Conservation (phyloP, 352 stramenopile genomes). For the Phytopythium boreale region DNA sequence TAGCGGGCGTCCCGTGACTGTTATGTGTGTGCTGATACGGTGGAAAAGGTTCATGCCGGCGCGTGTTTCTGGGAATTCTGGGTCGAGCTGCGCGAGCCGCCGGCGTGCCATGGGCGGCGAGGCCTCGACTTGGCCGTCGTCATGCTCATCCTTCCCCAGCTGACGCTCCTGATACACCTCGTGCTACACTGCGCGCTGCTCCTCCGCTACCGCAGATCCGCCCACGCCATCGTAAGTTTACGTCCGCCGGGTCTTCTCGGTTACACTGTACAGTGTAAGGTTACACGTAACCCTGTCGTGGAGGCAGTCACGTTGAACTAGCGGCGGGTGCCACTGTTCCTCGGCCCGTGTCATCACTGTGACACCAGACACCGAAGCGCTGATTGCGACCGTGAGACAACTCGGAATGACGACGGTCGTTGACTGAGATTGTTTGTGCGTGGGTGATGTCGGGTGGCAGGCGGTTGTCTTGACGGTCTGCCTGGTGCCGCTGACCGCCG, state of each 20-base stretch:
- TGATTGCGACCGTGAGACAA: constrained; percentile 4
- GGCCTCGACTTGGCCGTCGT: constrained; percentile 6
- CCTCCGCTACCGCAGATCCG: neutral
- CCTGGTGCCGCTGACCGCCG: constrained; percentile 11
- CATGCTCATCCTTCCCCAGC: constrained; percentile 16
- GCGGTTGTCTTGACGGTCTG: constrained; percentile 6
- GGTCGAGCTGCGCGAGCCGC: constrained; percentile 6
- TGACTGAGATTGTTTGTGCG: neutral
- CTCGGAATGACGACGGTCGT: neutral
- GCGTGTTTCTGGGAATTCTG: constrained; percentile 15
- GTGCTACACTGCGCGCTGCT: constrained; percentile 7
- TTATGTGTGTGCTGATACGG: neutral
- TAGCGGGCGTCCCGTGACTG: neutral
- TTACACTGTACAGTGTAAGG: too few relatives aligned
- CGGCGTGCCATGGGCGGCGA: neutral
- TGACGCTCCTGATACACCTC: constrained; percentile 10
- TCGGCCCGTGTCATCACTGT: neutral
- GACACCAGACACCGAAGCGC: neutral
- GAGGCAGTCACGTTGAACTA: neutral
- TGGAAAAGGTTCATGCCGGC: neutral
- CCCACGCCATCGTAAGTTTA: constrained; percentile 2
- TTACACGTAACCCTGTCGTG: too few relatives aligned
- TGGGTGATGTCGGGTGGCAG: constrained; percentile 5
- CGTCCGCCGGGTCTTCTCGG: neutral
- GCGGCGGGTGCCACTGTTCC: neutral